These are phyloP conservation scores for Debaryomyces subglobosus DNA, from an alignment of 1,139 yeast species.

Conservation along the genomic window DNA sequence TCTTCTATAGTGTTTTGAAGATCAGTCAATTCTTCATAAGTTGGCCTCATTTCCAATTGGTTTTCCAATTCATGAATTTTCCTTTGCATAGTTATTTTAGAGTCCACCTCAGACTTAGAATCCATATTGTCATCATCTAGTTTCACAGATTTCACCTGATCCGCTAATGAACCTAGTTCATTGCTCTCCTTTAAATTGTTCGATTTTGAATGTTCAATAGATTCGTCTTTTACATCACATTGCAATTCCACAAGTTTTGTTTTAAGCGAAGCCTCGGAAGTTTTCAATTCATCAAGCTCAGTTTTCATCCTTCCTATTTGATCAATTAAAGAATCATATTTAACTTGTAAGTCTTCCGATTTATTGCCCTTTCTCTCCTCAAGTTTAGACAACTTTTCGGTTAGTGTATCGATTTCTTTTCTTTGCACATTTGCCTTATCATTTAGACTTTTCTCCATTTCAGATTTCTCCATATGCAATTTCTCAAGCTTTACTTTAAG, in stretches of 20 bases:
- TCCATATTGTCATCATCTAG: background rate
- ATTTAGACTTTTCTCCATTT: background rate
- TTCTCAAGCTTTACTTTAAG: background rate
- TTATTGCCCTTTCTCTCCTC: background rate
- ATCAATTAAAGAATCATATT: background rate
- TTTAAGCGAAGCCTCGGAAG: background rate
- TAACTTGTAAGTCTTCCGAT: background rate
- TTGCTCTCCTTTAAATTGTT: background rate
- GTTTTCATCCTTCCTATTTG: background rate
- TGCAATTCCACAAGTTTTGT: conserved; percentile 12
- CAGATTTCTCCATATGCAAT: conserved; percentile 3
- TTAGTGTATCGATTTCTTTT: conserved; percentile 4
- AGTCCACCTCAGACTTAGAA: conserved; percentile 13
- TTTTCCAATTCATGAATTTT: conserved; percentile 26
- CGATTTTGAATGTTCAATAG: background rate
- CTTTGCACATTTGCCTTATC: background rate
- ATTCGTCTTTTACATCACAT: conserved; percentile 14
- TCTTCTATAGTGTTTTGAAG: conserved; percentile 36
- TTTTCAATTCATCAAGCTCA: conserved; percentile 2
- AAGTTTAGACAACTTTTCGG: background rate
- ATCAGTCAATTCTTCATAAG: conserved; percentile 34
- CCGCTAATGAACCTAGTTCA: background rate
- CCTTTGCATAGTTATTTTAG: conserved; percentile 9
- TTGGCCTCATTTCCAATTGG: conserved; percentile 34
- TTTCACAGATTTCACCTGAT: background rate